Conservation (phyloP, 2,329 filamentous ascomycete species). For the Xenosphaeropsis pyriputrescens region DNA sequence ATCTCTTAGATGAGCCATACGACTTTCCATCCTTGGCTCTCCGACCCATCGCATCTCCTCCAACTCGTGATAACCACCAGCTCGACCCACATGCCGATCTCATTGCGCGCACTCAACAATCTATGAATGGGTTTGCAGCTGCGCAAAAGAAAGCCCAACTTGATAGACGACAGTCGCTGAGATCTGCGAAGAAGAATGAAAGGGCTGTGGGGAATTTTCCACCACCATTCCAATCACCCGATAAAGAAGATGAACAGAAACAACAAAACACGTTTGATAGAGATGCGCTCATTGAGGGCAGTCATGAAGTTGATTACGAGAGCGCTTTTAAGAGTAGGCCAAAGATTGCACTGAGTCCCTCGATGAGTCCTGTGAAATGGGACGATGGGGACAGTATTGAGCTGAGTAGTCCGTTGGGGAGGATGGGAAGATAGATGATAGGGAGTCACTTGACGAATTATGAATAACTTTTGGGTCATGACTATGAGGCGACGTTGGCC, state of each 20-base stretch:
- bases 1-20: slow-evolving; percentile 4
- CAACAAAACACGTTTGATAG: slow-evolving; percentile 17
- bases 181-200: slow-evolving; percentile 26
- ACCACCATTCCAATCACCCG: slow-evolving; percentile 8
- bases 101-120: slow-evolving; percentile 39
- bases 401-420: slow-evolving; percentile 1
- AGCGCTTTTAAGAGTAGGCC: slow-evolving; percentile 78
- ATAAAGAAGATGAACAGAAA: slow-evolving; percentile 25
- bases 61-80: slow-evolving; percentile 5
- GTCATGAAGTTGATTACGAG: slow-evolving; percentile 58
- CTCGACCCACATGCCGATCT: slow-evolving; percentile 19
- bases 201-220: slow-evolving; percentile 30
- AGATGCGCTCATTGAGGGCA: slow-evolving; percentile 49
- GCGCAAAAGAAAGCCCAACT: slow-evolving; percentile 44
- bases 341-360: slow-evolving; percentile 62
- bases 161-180: slow-evolving; percentile 33
- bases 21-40: too few species aligned
- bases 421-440: not conserved
- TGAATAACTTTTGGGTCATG: too few species aligned
- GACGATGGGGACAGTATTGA: not conserved
- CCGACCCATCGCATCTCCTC: not conserved
- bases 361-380: slow-evolving; percentile 10
- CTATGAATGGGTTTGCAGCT: slow-evolving; percentile 47
- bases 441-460: too few species aligned
- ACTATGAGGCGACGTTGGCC: too few species aligned